A percentile compares a stretch with the other conserved stretches of the same genome.
phyloP scores from a whole-genome alignment of 257 asterid genomes.

The Rubia yunnanensis region DNA sequence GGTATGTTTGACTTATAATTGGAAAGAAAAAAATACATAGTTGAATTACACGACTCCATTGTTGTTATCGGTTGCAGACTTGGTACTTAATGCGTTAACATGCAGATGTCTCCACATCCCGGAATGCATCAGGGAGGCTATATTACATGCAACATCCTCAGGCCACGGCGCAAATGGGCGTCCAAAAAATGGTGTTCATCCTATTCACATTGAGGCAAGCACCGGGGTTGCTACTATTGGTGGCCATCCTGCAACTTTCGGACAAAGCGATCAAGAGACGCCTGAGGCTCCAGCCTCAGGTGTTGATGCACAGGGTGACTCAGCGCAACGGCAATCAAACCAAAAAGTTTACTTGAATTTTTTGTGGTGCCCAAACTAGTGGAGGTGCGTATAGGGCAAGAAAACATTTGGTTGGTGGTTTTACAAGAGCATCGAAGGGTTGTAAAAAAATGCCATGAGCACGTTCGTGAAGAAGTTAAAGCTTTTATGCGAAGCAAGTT shows the following conservation, averaged over 20 bases:
- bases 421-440: no score
- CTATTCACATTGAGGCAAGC: constrained; percentile 25
- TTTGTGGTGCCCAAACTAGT: no score
- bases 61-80: not conserved
- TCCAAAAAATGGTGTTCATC: constrained; percentile 40
- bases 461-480: no score
- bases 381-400: no score
- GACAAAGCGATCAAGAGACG: constrained; percentile 29
- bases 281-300: constrained; percentile 38
- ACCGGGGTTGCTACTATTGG: constrained; percentile 35
- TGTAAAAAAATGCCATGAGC: no score
- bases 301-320: constrained; percentile 35
- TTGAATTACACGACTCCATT: no score
- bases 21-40: no score
- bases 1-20: constrained; percentile 37
- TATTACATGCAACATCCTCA: constrained; percentile 76
- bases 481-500: no score
- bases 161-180: constrained; percentile 43
- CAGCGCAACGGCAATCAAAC: no score
- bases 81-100: constrained; percentile 7
- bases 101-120: constrained; percentile 61
- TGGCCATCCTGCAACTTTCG: constrained; percentile 29
- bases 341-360: no score
- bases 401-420: no score
- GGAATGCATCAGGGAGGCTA: constrained; percentile 71